Evolutionary conservation across 2,329 filamentous ascomycete genomes (phyloP).

Genomic region (Chrysoporthe austroafricana): DNA sequence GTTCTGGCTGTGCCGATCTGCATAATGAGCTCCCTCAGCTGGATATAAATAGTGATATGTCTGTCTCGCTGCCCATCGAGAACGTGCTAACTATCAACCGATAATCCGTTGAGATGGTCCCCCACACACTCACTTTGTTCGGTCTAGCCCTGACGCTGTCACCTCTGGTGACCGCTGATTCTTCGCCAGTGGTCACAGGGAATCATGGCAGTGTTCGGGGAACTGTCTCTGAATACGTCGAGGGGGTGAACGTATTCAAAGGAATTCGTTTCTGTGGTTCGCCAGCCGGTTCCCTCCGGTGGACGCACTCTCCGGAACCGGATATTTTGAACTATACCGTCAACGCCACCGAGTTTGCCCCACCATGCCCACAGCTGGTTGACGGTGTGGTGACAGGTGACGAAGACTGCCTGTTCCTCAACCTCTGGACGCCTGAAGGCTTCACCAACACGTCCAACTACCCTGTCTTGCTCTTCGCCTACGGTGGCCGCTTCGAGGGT

Average conservation of each 20-base stretch:
- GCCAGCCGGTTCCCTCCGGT: conserved; percentile 30
- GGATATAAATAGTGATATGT: neutral
- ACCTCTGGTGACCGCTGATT: neutral
- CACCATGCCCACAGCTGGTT: conserved; percentile 8
- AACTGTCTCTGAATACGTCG: conserved; percentile 31
- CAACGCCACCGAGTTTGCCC: conserved; percentile 10
- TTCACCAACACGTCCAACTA: conserved; percentile 49
- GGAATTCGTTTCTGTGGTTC: conserved; percentile 35
- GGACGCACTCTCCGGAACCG: conserved; percentile 28
- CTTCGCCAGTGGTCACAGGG: conserved; percentile 7
- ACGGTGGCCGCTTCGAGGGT: conserved; percentile 57
- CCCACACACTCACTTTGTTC: neutral
- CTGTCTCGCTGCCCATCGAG: neutral
- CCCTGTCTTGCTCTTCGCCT: conserved; percentile 41
- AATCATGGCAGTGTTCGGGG: conserved; percentile 30
- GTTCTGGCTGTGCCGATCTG: neutral
- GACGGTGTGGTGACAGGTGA: conserved; percentile 35
- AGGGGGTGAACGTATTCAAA: conserved; percentile 33
- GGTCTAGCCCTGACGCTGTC: conserved; percentile 2
- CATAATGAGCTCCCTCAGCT: neutral
- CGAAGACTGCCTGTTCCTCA: conserved; percentile 73
- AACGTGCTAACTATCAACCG: neutral
- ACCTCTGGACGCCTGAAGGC: conserved; percentile 62
- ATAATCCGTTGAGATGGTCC: neutral
- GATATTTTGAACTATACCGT: conserved; percentile 26